Percentiles rank a stretch among this genome's conserved stretches.
phyloP scores from a whole-genome alignment of 2,329 filamentous ascomycete genomes.

The Arachnopeziza araneosa region DNA sequence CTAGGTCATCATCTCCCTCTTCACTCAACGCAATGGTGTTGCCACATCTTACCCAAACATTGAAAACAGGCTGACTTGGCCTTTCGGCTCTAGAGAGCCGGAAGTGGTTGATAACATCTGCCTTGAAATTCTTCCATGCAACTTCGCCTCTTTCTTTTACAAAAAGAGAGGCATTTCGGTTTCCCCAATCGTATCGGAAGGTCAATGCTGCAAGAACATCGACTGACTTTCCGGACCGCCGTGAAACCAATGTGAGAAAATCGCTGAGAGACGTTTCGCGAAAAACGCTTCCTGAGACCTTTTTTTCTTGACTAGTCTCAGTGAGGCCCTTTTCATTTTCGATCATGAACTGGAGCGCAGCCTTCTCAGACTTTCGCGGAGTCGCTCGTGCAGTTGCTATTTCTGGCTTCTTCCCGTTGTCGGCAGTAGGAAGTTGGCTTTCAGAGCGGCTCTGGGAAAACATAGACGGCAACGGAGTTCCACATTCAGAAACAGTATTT shows the following conservation, averaged over 20 bases:
- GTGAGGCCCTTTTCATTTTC: background rate
- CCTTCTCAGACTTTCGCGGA: too few species aligned
- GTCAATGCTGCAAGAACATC: background rate
- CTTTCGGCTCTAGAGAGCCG: background rate
- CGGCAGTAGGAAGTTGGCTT: too few species aligned
- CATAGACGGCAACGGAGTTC: too few species aligned
- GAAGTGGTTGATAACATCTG: background rate
- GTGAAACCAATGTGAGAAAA: background rate
- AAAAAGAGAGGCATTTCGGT: background rate
- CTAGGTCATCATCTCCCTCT: background rate
- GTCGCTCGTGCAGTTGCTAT: too few species aligned
- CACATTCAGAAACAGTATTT: too few species aligned
- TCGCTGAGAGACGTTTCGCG: background rate
- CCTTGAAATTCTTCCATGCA: background rate
- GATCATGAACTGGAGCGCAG: background rate
- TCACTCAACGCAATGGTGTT: background rate
- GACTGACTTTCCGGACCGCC: background rate
- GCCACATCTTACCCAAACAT: background rate
- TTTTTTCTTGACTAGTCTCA: background rate
- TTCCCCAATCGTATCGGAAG: background rate
- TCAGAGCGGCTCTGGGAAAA: too few species aligned
- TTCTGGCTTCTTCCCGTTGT: too few species aligned
- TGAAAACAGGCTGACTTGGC: background rate
- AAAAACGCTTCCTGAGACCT: background rate
- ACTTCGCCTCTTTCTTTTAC: background rate